Conservation (phyloP, 352 stramenopile genomes). For the Phytophthora pini region DNA sequence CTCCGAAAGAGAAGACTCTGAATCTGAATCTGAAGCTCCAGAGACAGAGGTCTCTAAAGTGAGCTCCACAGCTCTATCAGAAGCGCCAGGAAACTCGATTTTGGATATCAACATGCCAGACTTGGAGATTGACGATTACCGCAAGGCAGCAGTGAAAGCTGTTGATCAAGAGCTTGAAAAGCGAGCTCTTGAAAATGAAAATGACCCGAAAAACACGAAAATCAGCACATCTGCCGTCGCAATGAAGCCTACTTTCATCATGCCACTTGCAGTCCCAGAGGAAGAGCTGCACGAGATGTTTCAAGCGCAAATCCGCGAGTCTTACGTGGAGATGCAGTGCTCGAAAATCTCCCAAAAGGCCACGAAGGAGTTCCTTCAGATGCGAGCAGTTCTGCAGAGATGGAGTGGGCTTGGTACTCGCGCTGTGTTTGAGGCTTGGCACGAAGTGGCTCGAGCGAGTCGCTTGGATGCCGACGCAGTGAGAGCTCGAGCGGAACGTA, state of each 20-base stretch:
- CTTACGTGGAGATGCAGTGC: conserved; percentile 60
- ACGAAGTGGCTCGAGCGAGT: conserved; percentile 51
- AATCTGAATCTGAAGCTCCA: conserved; percentile 19
- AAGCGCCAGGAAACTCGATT: conserved; percentile 27
- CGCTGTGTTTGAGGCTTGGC: conserved; percentile 68
- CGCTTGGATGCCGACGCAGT: conserved; percentile 39
- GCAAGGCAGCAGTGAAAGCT: conserved; percentile 37
- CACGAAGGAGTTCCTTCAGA: conserved; percentile 66
- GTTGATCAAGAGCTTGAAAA: conserved; percentile 51
- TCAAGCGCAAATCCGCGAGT: conserved; percentile 49
- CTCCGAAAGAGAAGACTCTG: conserved; percentile 17
- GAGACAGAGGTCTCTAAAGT: conserved; percentile 10
- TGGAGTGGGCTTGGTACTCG: conserved; percentile 64
- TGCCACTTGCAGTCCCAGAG: conserved; percentile 35
- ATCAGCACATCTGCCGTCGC: not conserved
- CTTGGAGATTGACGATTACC: conserved; percentile 53
- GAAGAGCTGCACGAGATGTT: conserved; percentile 59
- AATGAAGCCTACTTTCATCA: conserved; percentile 29
- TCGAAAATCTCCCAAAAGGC: conserved; percentile 49
- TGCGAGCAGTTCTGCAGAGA: conserved; percentile 58
- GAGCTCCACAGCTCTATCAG: not conserved
- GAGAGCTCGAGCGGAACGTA: conserved; percentile 37
- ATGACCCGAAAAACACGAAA: conserved; percentile 3
- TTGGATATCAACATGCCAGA: conserved; percentile 65
- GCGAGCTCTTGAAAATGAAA: conserved; percentile 16